Evolutionary conservation across 2,329 filamentous ascomycete genomes (phyloP), one percentile per base, ranked within the genome.

Genomic region (Monilinia fructicola): DNA sequence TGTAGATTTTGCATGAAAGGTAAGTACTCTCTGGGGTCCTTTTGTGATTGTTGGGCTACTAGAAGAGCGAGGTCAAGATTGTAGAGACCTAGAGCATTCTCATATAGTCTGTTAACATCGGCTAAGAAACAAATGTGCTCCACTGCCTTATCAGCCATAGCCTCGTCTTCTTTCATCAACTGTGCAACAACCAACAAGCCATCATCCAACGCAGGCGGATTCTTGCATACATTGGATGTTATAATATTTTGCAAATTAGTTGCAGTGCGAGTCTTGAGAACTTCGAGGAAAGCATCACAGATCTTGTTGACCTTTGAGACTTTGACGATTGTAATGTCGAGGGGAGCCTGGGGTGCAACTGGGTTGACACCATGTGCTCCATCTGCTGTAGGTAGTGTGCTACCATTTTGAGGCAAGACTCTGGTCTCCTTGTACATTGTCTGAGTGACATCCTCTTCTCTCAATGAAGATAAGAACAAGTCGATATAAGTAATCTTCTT

Each of bases 111-210:
- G 77, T 97, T 96, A 55, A 96, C 90, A 77, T 99, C 95, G 0
- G 93, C 92, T 53, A 99, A 84, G 82, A 99, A 99, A 82, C 93
- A 98, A 68, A 99, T 97, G 75, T 99, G 95, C 76, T 97, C 93
- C 28, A 97, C 90, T 0, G 94, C 94, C 77, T 89, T 90, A 72
- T 98, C 94, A 0, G 92, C 92, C 71, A 93, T 83, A 63, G 87
- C 84, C 53, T 87, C 81, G 60, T 90, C 86, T 71, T 89, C 84
- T 65, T 85, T 69, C 81, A 87, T 85, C 46, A 99, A 80, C 64
- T 88, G 84, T 4, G 92, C 89, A 44, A 98, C 91, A 42, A 98
- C 87, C 2, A 80, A 80, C 61, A 99, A 81, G 3, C 93, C 95
- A 68, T 94, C 89, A 67, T 96, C 91, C 0, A 98, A 84, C 61